Evolutionary conservation across 805 yeast species (phyloP), one percentile per base, ranked within the genome.

Genomic region (Candida methanosorbosa): DNA sequence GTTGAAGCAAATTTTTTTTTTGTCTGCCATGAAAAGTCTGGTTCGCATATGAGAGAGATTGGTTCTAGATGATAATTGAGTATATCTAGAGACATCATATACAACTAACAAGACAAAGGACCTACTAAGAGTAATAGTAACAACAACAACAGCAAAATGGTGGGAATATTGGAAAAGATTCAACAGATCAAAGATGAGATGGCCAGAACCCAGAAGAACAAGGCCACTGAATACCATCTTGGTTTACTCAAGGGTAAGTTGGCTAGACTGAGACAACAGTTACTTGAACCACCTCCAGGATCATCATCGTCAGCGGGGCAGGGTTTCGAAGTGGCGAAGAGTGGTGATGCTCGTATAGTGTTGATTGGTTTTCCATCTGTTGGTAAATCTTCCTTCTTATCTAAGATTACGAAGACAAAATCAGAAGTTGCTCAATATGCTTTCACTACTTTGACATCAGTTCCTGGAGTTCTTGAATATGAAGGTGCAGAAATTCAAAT

Each of bases 281-380:
- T 90, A 33, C 66, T 90, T 31, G 97, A 88, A 45, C 97, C 97
- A 6, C 80, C 84, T 29, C 81, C 90, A 1, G 85, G 86, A 0
- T 66, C 78, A 1, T 40, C 49, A 5, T 63, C 76, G 0, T 70
- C 77, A 18, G 70, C 82, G 13, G 86, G 86, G 9, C 75, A 75
- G 37, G 95, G 95, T 2, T 90, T 90, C 56, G 98, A 92, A 59
- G 97, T 90, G 2, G 77, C 86, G 29, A 90, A 92, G 57, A 81
- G 92, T 30, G 97, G 97, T 27, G 97, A 90, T 67, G 97, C 97
- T 0, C 72, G 98, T 46, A 95, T 86, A 2, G 94, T 94, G 15
- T 66, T 90, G 36, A 88, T 92, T 59, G 98, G 98, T 21, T 90
- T 88, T 57, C 98, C 98, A 14, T 88, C 97, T 2, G 98, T 92